Base-by-base conservation (phyloP, 768 basidiomycete genomes). In the Crassisporium funariophilum region DNA sequence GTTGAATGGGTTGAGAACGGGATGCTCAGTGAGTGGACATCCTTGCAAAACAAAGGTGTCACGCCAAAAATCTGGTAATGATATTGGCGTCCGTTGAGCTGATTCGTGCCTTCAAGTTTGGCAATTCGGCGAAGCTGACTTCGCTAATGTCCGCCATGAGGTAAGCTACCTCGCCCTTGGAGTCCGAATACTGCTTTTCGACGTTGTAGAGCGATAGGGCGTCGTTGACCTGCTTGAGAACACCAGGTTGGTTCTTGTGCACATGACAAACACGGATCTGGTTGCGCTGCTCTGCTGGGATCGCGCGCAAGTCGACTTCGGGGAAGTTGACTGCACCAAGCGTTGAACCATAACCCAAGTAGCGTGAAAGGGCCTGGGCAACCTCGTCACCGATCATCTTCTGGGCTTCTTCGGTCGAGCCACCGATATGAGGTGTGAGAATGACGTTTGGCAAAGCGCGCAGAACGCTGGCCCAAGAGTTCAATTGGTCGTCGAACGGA, bases 111-210 rank as follows among this genome's bases (percentile, higher is more conserved):
- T 82, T 86, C 41, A 98, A 76, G 58, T 73, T 82, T 59, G 82
- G 83, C 54, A 95, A 75, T 61, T 97, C 91, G 44, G 75, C 72
- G 49, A 82, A 79, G 62, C 88, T 90, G 55, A 98, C 94, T 53
- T 91, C 82, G 16, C 90, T 85, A 54, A 99, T 98, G 66, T 99
- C 97, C 10, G 95, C 95, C 84, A 99, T 88, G 53, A 99, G 79
- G 68, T 98, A 98, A 19, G 95, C 93, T 40, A 92, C 70, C 42
- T 92, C 91, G 50, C 88, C 89, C 72, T 92, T 92, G 36, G 91
- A 93, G 63, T 99, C 97, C n/a, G 95, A 94, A 70, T 87, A 98
- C 71, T 98, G 97, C 75, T 98, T 98, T 72, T 95, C 94, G 64
- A 99, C 95, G 69, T 99, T 98, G 79, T 95, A 93, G 29, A 91